Evolutionary conservation across 1,284 basidiomycete genomes (phyloP), one percentile per base, ranked within the genome.

Genomic region (Thecaphora thlaspeos): DNA sequence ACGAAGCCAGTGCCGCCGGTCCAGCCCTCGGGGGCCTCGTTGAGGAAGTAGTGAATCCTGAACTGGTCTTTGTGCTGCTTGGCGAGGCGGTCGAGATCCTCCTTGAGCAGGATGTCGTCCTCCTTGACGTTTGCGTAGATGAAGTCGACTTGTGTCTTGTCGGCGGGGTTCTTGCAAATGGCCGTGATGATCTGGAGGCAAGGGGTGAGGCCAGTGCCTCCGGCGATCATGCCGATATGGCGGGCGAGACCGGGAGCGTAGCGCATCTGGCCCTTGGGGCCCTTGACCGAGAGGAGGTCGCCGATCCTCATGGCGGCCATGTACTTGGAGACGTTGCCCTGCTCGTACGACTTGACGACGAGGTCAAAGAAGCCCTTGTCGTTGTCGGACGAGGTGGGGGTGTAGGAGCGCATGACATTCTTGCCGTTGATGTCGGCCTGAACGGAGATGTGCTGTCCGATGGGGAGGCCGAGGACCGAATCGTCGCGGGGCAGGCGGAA

Each of bases 311-410:
- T 78, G 92, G 84, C 48, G 84, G 81, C 41, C 84, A 85, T 73
- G 95, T 83, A 80, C 61, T 87, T 86, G 19, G 94, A 97, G 76
- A 98, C 89, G 81, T 96, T 97, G 56, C 95, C 95, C 78, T 91
- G 87, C 75, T 94, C 91, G 78, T 98, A 98, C 7, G 91, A 85
- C 91, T 98, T 98, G 82, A 98, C 88, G 71, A 98, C 84, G 53
- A 98, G 85, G 79, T 97, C 93, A 78, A 98, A 97, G 81, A 89
- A 85, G 44, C 94, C 95, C 49, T 83, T 84, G 81, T 96, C 88
- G 60, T 94, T 89, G 77, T 97, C 90, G 71, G 88, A 88, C 75
- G 88, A 91, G 26, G 91, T 91, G 43, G 94, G 94, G 12, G 94
- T 98, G 82, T 98, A 98, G 79, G 87, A 91, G 53, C 94, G 86